Evolutionary conservation across 31 red algal species (phyloP), one percentile per base, ranked within the genome.

Genomic region (Asparagopsis taxiformis): DNA sequence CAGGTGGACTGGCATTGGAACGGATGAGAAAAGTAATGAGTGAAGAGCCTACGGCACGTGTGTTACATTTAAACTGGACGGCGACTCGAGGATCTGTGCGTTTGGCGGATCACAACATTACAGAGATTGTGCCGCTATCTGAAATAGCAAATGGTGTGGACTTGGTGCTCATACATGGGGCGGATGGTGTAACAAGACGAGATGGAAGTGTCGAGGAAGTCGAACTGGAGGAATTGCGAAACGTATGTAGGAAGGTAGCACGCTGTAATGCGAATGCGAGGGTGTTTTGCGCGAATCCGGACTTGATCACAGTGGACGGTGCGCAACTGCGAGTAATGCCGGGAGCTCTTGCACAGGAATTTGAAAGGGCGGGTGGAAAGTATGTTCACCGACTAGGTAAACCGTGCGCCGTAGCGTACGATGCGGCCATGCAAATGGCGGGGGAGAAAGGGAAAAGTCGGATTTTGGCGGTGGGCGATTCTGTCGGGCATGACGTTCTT

Each of bases 281-380:
- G 19, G 78, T 96, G 56, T 74, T 82, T 51, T 90, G 85, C 65
- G 86, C 70, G 10, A 96, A 96, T 67, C 92, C 92, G n/a, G 92
- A 96, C 58, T 35, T 90, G n/a, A 86, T 96, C 2, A 96, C 92
- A 17, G 92, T 96, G n/a, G 92, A 90, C 52, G 85, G 80, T 21
- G 69, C 59, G 26, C 46, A 31, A 16, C 41, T 90, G 38, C 59
- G 74, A 34, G 55, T 67, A 16, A 96, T 96, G 92, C 92, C 92
- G 13, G 92, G 92, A 38, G 51, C 66, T 19, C 68, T 95, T 22
- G 92, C 92, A 16, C 46, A 55, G 41, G 84, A 61, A 1, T 95
- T 85, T 55, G 92, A 95, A 59, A 25, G 6, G 31, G 66, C 52
- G 4, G 89, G 89, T 3, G 89, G 89, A 15, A 34, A 56, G 37